Base-by-base conservation (phyloP, 306 rosid genomes). In the Senna siamea region DNA sequence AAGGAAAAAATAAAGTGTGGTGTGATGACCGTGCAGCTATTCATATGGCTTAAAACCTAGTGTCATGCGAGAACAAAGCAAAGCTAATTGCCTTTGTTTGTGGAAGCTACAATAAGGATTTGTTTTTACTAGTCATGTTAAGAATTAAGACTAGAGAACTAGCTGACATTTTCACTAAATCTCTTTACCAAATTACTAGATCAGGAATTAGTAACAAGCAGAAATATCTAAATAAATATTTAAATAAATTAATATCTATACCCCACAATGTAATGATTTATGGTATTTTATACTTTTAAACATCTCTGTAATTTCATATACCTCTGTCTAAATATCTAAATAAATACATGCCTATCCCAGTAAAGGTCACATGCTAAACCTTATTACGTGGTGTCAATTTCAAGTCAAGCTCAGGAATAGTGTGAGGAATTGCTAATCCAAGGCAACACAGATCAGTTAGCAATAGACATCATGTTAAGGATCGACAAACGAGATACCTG, bases 401-500 rank as follows among this genome's bases (percentile, higher is more conserved):
- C 32, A 58, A 69, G 71, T 48, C 22, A 12, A 28, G 17, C 11
- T 53, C 59, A 15, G 0, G 1, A 72, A 22, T 11, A 73, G 75
- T 35, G 20, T 10, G 12, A 61, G 30, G 11, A 17, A 61, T 34
- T 35, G 30, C 68, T 62, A 62, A 19, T 50, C 32, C 17, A 37
- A 66, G 41, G 70, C 44, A 57, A 73, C 18, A 52, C 59, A 14
- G 63, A 70, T 34, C 19, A 17, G 38, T 54, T 3, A 9, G 53
- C 70, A 40, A 74, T 30, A 17, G 9, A 55, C 44, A 43, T 55
- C 71, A 70, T 38, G 28, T 75, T 73, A 75, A 40, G 53, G 64
- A 74, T 73, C 72, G 1, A 76, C 44, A 75, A 20, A 35, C 35
- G 7, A 41, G 61, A 71, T 38, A 93, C 98, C 97, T 93, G 97